Percentiles rank a stretch among this genome's conserved stretches.
Conservation (phyloP, 805 yeast genomes). For the Naumovozyma baii region DNA sequence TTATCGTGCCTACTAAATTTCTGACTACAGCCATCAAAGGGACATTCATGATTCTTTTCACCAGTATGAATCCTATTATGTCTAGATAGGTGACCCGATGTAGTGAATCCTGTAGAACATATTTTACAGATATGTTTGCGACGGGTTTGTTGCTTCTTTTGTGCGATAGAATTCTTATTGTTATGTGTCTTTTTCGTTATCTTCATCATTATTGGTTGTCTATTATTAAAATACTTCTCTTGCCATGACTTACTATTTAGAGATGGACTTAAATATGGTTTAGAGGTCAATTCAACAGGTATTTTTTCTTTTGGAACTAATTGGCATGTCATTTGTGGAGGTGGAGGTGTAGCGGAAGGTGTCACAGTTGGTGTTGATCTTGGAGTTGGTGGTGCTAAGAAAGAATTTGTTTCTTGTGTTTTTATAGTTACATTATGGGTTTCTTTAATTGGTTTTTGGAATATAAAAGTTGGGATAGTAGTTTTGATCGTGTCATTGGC, state of each 20-base stretch:
- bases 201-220: slow-evolving; percentile 3
- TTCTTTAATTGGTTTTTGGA: neutral
- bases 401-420: neutral
- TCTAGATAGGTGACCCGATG: slow-evolving; percentile 85
- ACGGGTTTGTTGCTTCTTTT: slow-evolving; percentile 6
- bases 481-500: neutral
- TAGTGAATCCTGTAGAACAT: slow-evolving; percentile 46
- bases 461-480: neutral
- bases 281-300: neutral
- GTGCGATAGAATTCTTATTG: neutral
- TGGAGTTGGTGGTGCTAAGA: neutral
- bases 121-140: slow-evolving; percentile 24
- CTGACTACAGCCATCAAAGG: slow-evolving; percentile 69
- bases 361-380: neutral
- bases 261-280: neutral
- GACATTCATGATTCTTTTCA: slow-evolving; percentile 76
- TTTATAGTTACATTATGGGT: neutral
- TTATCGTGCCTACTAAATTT: slow-evolving; percentile 87
- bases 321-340: neutral
- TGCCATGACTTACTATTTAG: neutral
- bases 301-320: neutral
- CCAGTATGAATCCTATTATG: slow-evolving; percentile 89
- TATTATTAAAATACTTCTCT: neutral
- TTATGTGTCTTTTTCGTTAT: neutral
- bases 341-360: neutral